A percentile compares a stretch with the other conserved stretches of the same genome.
Conservation (phyloP, 2,329 filamentous ascomycete genomes). For the Orbilia blumenaviensis region DNA sequence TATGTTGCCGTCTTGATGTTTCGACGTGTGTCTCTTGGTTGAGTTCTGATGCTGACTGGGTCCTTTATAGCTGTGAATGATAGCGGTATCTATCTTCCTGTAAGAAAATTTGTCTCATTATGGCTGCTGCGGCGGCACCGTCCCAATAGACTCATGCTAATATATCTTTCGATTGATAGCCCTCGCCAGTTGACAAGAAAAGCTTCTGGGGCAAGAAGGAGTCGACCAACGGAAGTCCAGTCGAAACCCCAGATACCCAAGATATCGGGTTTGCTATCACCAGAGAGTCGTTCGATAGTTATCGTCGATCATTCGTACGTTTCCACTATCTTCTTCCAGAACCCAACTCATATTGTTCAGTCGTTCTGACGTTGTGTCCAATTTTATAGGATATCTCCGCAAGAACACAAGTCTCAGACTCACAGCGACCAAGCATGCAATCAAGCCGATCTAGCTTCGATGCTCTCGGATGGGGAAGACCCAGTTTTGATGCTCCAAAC, state of each 20-base stretch:
- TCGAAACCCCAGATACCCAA: conserved; percentile 63
- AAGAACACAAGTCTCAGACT: conserved; percentile 74
- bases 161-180: conserved; percentile 64
- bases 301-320: conserved; percentile 87
- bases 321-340: conserved; percentile 60
- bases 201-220: conserved; percentile 74
- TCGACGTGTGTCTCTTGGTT: neutral
- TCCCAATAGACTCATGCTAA: conserved; percentile 7
- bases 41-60: conserved; percentile 59
- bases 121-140: neutral
- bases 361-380: neutral
- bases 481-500: conserved; percentile 79
- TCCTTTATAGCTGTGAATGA: conserved; percentile 83
- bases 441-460: conserved; percentile 60
- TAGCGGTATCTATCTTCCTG: conserved; percentile 91
- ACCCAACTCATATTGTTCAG: neutral
- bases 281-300: conserved; percentile 95
- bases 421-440: conserved; percentile 64
- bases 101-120: conserved; percentile 64
- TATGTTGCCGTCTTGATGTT: conserved; percentile 20
- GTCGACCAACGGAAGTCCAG: conserved; percentile 65
- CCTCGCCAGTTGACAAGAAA: conserved; percentile 88
- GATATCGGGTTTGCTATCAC: conserved; percentile 91
- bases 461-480: conserved; percentile 62
- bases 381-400: conserved; percentile 83